Evolutionary conservation across 805 yeast species (phyloP).

Genomic region (Yarrowia sp.): DNA sequence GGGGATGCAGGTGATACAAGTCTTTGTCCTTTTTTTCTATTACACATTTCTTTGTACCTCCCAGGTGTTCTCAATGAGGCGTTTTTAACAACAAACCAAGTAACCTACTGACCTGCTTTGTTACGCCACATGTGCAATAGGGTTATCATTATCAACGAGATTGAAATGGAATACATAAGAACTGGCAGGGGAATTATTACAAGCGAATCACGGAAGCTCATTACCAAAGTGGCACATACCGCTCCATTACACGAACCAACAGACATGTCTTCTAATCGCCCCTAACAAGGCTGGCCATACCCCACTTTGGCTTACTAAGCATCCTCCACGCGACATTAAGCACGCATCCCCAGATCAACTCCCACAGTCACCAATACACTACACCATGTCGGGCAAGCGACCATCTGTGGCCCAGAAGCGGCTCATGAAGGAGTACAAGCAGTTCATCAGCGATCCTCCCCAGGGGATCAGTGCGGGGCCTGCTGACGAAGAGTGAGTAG

Average conservation of each 20-base stretch:
- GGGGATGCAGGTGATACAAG: no score
- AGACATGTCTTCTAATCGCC: no score
- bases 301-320: slow-evolving; percentile 10
- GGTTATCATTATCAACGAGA: slow-evolving; percentile 1
- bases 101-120: no score
- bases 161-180: background rate
- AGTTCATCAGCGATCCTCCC: slow-evolving; percentile 82
- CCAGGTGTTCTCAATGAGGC: no score
- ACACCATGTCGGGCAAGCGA: slow-evolving; percentile 34
- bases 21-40: no score
- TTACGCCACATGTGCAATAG: slow-evolving; percentile 7
- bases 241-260: no score
- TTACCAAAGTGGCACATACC: no score
- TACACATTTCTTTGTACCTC: no score
- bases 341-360: slow-evolving; percentile 38
- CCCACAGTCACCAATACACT: slow-evolving; percentile 1
- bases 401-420: slow-evolving; percentile 50
- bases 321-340: slow-evolving; percentile 31
- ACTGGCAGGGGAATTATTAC: no score
- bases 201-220: no score
- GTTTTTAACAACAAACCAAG: no score
- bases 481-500: slow-evolving; percentile 61
- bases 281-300: background rate
- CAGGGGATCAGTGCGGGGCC: slow-evolving; percentile 98
- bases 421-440: slow-evolving; percentile 86